A percentile compares a stretch with the other conserved stretches of the same genome.
Conservation (phyloP, 345 rosid species). For the Eucalyptus curtisii region DNA sequence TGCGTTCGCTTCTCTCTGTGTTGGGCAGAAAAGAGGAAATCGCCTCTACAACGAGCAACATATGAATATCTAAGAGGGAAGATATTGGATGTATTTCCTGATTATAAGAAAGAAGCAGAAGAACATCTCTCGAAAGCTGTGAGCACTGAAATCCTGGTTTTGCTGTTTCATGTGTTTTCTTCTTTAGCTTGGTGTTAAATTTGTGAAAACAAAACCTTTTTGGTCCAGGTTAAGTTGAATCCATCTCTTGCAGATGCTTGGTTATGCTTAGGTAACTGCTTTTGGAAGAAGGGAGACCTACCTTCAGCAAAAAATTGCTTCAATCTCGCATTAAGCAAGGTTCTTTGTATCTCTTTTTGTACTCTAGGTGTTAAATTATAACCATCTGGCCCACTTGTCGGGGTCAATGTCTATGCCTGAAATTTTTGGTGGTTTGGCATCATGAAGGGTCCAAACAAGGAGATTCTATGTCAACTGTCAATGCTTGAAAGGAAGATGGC, state of each 20-base stretch:
- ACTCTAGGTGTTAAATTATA: not conserved
- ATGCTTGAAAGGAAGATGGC: constrained; percentile 74
- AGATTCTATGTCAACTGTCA: constrained; percentile 54
- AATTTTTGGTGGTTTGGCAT: not conserved
- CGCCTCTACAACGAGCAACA: constrained; percentile 31
- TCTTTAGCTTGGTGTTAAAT: not conserved
- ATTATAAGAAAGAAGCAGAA: constrained; percentile 68
- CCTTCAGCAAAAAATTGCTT: constrained; percentile 54
- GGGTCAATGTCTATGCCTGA: not conserved
- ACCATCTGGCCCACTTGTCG: not conserved
- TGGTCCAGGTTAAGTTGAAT: constrained; percentile 59
- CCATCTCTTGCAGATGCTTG: constrained; percentile 77
- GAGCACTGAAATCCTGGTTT: not conserved
- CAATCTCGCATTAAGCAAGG: constrained; percentile 66
- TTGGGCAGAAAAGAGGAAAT: constrained; percentile 39
- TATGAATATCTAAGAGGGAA: constrained; percentile 57
- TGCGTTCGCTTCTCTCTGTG: not conserved
- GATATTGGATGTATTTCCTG: constrained; percentile 54
- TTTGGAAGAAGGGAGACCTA: constrained; percentile 80
- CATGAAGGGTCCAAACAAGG: constrained; percentile 54
- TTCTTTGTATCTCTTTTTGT: not conserved
- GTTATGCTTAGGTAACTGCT: constrained; percentile 59
- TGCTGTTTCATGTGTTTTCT: not conserved
- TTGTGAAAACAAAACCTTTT: not conserved
- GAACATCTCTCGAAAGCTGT: constrained; percentile 79